These are phyloP conservation scores for Trypethelium eluteriae DNA, from an alignment of 495 filamentous ascomycete species.

Conservation along the genomic window DNA sequence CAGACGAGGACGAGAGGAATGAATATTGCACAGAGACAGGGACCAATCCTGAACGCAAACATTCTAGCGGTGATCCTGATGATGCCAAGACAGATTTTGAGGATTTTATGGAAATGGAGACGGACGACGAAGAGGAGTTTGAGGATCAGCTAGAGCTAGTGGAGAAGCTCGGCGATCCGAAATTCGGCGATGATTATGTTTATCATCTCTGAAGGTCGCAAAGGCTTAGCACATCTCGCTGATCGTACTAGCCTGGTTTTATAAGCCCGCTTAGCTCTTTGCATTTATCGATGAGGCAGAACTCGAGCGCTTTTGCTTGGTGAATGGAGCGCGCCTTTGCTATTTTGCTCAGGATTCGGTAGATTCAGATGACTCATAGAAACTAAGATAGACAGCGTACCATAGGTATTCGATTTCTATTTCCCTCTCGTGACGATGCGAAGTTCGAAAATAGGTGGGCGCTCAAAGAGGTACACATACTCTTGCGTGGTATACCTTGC, in stretches of 20 bases:
- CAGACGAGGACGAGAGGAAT: not conserved
- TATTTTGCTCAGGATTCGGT: not conserved
- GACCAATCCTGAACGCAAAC: not conserved
- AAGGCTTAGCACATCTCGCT: no score
- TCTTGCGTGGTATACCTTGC: no score
- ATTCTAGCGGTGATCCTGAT: not conserved
- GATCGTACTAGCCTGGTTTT: not conserved
- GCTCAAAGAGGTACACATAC: no score
- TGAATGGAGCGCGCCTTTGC: not conserved
- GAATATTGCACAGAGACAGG: not conserved
- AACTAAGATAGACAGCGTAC: not conserved
- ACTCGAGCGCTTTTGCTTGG: not conserved
- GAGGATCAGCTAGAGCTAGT: not conserved
- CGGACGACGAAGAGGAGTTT: not conserved
- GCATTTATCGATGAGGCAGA: not conserved
- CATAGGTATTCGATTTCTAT: not conserved
- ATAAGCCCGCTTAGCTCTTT: not conserved
- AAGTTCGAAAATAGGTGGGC: no score
- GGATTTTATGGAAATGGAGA: not conserved
- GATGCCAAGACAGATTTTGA: not conserved
- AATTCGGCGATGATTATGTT: not conserved
- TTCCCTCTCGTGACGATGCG: no score
- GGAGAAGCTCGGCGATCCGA: not conserved
- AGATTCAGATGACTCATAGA: not conserved
- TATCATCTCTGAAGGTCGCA: not conserved